phyloP scores from a whole-genome alignment of 305 asterid genomes.

The Fraxinus sp. region DNA sequence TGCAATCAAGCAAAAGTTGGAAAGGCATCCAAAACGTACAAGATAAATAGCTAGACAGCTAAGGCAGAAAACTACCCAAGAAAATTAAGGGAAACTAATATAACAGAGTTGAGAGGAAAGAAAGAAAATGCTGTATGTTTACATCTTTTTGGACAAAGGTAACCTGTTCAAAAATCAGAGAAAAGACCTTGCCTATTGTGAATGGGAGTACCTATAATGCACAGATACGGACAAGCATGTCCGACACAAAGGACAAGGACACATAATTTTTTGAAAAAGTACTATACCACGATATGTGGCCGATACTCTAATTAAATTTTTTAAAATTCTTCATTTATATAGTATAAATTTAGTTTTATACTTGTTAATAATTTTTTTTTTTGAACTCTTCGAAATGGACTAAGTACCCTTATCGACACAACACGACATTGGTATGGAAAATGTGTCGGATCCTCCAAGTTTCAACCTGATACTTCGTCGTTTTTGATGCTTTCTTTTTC shows the following conservation, averaged over 20 bases:
- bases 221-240: background rate
- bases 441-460: background rate
- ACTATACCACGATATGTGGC: background rate
- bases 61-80: background rate
- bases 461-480: background rate
- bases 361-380: background rate
- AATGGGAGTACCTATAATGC: background rate
- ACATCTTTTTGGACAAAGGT: background rate
- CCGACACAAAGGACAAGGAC: background rate
- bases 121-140: background rate
- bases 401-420: background rate
- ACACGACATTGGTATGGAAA: background rate
- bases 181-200: background rate
- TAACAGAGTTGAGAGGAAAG: background rate
- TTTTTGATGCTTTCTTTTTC: background rate
- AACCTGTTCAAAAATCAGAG: background rate
- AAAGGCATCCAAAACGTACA: background rate
- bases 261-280: background rate
- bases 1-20: conserved; percentile 5
- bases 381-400: background rate
- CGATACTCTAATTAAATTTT: too few relatives aligned
- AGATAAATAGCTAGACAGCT: background rate
- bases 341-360: too few relatives aligned
- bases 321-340: background rate
- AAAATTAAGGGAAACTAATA: background rate